Evolutionary conservation across 2,329 filamentous ascomycete species (phyloP).

Genomic region (Penicillium sclerotigenum): DNA sequence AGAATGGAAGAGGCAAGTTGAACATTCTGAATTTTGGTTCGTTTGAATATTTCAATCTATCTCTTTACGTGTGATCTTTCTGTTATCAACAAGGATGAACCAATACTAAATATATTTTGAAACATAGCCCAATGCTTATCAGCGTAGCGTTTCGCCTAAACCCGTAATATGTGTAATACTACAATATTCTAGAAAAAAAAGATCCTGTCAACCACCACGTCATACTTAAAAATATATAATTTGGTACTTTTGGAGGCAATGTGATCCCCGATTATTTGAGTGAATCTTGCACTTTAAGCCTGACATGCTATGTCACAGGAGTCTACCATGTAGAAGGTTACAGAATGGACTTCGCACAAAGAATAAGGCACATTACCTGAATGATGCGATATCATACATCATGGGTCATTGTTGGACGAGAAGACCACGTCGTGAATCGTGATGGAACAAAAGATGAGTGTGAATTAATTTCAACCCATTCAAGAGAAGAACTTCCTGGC

Average conservation of each 20-base stretch:
- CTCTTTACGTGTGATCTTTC: neutral
- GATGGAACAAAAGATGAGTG: slow-evolving; percentile 10
- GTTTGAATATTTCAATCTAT: neutral
- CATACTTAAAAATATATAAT: neutral
- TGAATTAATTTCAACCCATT: slow-evolving; percentile 14
- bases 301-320: neutral
- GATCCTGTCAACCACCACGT: neutral
- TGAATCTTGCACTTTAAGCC: neutral
- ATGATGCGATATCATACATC: slow-evolving; percentile 27
- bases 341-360: neutral
- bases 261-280: neutral
- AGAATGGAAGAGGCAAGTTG: neutral
- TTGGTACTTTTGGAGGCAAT: neutral
- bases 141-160: neutral
- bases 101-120: neutral
- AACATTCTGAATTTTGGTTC: neutral
- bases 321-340: neutral
- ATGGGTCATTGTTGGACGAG: slow-evolving; percentile 15
- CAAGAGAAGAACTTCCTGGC: slow-evolving; percentile 86
- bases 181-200: neutral
- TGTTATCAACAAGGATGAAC: neutral
- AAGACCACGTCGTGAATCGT: slow-evolving; percentile 29
- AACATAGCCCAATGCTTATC: neutral
- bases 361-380: slow-evolving; percentile 7
- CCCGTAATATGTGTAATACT: neutral